Conservation (phyloP, 768 basidiomycete genomes). For the Tephrocybe sp. region DNA sequence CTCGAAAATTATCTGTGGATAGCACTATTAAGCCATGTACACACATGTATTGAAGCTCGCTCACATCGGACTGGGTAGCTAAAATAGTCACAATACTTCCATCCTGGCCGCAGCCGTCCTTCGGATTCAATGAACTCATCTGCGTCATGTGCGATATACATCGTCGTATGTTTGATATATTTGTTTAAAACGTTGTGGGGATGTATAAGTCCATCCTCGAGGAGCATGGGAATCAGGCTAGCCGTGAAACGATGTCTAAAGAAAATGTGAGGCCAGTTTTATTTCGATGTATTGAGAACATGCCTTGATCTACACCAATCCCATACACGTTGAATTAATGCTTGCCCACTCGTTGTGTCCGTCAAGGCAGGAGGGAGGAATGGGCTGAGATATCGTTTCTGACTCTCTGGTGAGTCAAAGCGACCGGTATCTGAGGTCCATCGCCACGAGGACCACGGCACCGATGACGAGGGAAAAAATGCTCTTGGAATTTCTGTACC, state of each 20-base stretch:
- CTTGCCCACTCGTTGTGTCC: not conserved
- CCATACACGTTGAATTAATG: not conserved
- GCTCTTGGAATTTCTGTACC: too few species aligned
- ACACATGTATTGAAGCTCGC: too few species aligned
- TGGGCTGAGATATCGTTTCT: not conserved
- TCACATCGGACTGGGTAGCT: too few species aligned
- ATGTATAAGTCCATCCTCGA: not conserved
- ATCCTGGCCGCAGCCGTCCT: not conserved
- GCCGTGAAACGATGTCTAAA: not conserved
- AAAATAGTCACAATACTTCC: not conserved
- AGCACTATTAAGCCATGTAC: too few species aligned
- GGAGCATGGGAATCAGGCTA: not conserved
- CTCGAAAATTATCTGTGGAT: too few species aligned
- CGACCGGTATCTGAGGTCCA: too few species aligned
- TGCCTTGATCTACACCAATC: conserved; percentile 5
- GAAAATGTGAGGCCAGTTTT: not conserved
- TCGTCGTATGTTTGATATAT: not conserved
- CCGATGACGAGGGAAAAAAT: not conserved
- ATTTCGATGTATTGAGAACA: not conserved
- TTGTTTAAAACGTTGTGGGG: not conserved
- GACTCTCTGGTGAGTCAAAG: not conserved
- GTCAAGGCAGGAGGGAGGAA: not conserved
- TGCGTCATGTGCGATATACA: not conserved
- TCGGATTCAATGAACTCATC: not conserved
- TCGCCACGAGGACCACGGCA: not conserved